Evolutionary conservation across 2,329 filamentous ascomycete genomes (phyloP), one percentile per base, ranked within the genome.

Genomic region (Alternaria conjuncta): DNA sequence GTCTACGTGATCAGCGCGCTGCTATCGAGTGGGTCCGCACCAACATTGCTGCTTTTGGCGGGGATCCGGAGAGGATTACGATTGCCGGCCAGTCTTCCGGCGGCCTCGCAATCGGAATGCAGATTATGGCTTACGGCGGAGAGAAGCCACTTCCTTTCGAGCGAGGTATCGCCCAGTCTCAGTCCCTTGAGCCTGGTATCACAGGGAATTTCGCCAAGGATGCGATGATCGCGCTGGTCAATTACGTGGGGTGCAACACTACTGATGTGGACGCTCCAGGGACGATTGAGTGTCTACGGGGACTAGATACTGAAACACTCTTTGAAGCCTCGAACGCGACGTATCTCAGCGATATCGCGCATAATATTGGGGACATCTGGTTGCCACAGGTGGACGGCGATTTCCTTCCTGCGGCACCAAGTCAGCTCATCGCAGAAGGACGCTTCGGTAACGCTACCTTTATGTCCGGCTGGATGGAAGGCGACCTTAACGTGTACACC

Each of bases 181-280:
- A 85, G 63, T 80, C 81, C 1, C 80, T 87, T 3, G 86, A 87
- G 70, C 84, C 84, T 2, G 85, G 84, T 3, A 85, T 78, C 15
- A 77, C 76, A 2, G 73, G 81, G 1, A 84, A 83, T 63, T 84
- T 85, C 67, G 85, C 83, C 6, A 79, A 81, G 51, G 74, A 85
- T 56, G 84, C 84, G 9, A 84, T 86, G 78, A 65, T 72, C 10
- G 76, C 75, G 2, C 62, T 87, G 25, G 81, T 82, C 4, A 75
- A 82, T 20, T 68, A 77, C 7, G 77, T 84, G 4, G 81, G 79
- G 3, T 87, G 86, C 74, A 82, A 82, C 70, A 70, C 66, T 1
- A 69, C 65, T 2, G 55, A 64, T 23, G 63, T 84, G 3, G 79
- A 86, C 55, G 82, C 84, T 0, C 58, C 71, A 1, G 79, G 80